Percentiles rank a stretch among this genome's conserved stretches.
phyloP scores from a whole-genome alignment of 768 basidiomycete genomes.

The Chalciporus chontae region DNA sequence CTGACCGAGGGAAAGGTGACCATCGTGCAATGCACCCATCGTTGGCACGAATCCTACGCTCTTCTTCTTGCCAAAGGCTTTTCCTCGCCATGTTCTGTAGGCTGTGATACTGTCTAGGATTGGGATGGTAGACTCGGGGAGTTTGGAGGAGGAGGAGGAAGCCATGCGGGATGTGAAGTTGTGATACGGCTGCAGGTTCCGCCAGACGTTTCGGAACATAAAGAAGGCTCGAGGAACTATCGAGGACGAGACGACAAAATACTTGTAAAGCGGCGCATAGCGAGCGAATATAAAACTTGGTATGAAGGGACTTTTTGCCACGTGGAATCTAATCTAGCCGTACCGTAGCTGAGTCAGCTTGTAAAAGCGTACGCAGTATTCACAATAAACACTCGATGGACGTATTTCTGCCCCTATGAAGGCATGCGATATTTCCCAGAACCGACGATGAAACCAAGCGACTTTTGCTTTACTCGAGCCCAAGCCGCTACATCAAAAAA shows the following conservation, averaged over 20 bases:
- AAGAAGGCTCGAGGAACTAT: neutral
- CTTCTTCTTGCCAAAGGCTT: conserved; percentile 52
- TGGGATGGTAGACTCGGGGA: conserved; percentile 36
- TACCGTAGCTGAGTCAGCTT: too few relatives aligned
- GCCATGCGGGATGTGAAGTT: conserved; percentile 9
- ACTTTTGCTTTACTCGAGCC: too few relatives aligned
- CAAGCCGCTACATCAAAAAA: too few relatives aligned
- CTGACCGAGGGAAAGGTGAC: conserved; percentile 88
- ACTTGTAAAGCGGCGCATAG: neutral
- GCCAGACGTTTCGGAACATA: conserved; percentile 13
- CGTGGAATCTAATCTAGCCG: neutral
- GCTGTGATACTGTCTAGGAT: conserved; percentile 57
- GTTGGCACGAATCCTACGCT: conserved; percentile 94
- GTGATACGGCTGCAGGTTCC: neutral
- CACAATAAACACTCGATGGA: too few relatives aligned
- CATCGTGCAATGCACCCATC: conserved; percentile 95
- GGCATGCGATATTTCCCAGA: too few relatives aligned
- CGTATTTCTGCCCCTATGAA: too few relatives aligned
- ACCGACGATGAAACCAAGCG: too few relatives aligned
- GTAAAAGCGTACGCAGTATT: too few relatives aligned
- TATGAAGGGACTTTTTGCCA: too few relatives aligned
- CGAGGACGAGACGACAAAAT: neutral
- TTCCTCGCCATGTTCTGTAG: conserved; percentile 71
- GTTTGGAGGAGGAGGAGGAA: conserved; percentile 8
- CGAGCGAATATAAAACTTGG: neutral